Base-by-base conservation (phyloP, 140 eudicot species). In the Cichorium intybus region DNA sequence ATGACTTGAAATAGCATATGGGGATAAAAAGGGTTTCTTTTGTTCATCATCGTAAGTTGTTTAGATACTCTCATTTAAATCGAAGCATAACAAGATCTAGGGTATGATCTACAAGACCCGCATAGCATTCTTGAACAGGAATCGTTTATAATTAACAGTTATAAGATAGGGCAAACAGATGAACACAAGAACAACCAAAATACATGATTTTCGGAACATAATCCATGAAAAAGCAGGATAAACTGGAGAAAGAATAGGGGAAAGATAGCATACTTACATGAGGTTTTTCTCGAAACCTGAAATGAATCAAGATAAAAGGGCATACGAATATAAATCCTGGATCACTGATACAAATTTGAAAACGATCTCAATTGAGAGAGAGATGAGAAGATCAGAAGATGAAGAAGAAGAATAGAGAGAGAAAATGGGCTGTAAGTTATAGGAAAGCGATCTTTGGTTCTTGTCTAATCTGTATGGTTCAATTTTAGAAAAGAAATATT, bases 51-150 rank as follows among this genome's bases (percentile, higher is more conserved):
- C 22, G 29, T 29, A 53, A 53, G 46, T 53, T 14, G 6, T 41
- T 15, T 8, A 27, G 0, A 17, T 7, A 15, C 23, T 15, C 10
- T 35, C 18, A 35, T 62, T 74, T 56, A 76, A 82, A 77, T 79
- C 81, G 56, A 72, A 60, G 58, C 17, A 57, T 15, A 56, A 46
- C 69, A 77, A 80, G 95, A 87, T 87, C 90, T 81, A 74, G 79
- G 81, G 70, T 60, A 75, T 81, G 74, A 80, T 86, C 79, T 69
- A 60, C 51, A 75, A 71, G 43, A 71, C 81, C 83, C 81, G 80
- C 41, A 81, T 58, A 70, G 49, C 80, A 78, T 69, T 68, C 66
- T 57, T 65, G 12, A 72, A 63, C 59, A 72, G 48, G 43, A 56
- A 47, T 72, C 70, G 11, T 61, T 81, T 56, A 27, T 62, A 46